Conservation (phyloP, 2,329 filamentous ascomycete genomes). For the Trichoderma pleuroti region DNA sequence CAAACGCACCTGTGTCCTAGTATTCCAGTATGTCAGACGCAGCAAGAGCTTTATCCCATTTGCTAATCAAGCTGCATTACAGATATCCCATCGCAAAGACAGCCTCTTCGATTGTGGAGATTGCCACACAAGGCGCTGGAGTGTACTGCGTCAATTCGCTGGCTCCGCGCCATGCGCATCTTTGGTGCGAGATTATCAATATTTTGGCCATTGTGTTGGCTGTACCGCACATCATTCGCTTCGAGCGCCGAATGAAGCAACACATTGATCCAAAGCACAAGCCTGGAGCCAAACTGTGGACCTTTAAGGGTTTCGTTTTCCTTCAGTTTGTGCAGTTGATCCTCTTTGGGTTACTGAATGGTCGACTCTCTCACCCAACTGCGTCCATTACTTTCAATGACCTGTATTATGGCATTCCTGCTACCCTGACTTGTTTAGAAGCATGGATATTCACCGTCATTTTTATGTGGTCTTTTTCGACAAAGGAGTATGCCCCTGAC, state of each 20-base stretch:
- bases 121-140: background rate
- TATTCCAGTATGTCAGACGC: background rate
- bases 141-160: background rate
- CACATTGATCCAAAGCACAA: background rate
- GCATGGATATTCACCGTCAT: background rate
- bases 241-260: background rate
- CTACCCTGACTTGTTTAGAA: background rate
- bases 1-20: background rate
- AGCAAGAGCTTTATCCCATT: background rate
- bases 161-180: background rate
- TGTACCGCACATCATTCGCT: background rate
- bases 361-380: background rate
- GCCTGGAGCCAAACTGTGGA: background rate
- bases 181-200: background rate
- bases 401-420: background rate
- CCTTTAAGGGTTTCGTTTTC: background rate
- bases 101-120: background rate
- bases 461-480: background rate
- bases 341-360: background rate
- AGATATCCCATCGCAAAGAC: background rate
- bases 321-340: background rate
- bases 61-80: background rate
- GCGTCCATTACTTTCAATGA: background rate
- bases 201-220: background rate
- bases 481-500: background rate